phyloP scores from a whole-genome alignment of 805 yeast species.

The Starmerella floris region DNA sequence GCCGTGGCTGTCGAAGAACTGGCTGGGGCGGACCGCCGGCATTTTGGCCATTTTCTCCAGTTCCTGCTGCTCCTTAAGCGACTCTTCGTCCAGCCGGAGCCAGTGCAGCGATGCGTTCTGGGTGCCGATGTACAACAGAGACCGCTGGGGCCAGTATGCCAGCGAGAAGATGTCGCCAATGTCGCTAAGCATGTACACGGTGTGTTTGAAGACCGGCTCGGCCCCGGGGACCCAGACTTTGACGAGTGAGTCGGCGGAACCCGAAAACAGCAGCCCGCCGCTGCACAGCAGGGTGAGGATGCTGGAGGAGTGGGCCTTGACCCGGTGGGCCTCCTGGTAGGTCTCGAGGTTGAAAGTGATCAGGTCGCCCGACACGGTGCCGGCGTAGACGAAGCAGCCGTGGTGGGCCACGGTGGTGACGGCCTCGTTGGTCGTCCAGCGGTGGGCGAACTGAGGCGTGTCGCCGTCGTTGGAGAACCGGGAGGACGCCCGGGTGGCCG shows the following conservation, averaged over 20 bases:
- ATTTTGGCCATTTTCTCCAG: conserved; percentile 10
- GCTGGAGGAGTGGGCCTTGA: conserved; percentile 59
- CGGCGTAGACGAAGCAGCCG: conserved; percentile 48
- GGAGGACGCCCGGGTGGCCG: background rate
- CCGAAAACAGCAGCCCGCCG: conserved; percentile 56
- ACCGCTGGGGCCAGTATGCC: conserved; percentile 46
- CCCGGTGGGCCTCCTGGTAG: conserved; percentile 40
- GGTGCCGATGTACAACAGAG: conserved; percentile 69
- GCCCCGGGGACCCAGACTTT: conserved; percentile 51
- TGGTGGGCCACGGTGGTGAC: conserved; percentile 43
- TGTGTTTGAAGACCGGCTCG: conserved; percentile 34
- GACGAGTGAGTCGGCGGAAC: conserved; percentile 80
- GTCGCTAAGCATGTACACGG: conserved; percentile 72
- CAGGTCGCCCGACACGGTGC: conserved; percentile 77
- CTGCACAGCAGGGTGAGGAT: conserved; percentile 46
- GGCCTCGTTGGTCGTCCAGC: conserved; percentile 63
- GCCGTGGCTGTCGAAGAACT: conserved; percentile 81
- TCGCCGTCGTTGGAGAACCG: background rate
- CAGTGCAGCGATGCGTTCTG: conserved; percentile 83
- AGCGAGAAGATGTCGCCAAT: conserved; percentile 88
- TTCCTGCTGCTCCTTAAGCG: conserved; percentile 2
- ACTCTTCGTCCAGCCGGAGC: conserved; percentile 35
- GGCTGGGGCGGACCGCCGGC: conserved; percentile 52
- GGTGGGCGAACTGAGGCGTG: conserved; percentile 37
- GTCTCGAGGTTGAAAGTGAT: conserved; percentile 54